Evolutionary conservation across 306 rosid genomes (phyloP).

Genomic region (Vicia sativa): DNA sequence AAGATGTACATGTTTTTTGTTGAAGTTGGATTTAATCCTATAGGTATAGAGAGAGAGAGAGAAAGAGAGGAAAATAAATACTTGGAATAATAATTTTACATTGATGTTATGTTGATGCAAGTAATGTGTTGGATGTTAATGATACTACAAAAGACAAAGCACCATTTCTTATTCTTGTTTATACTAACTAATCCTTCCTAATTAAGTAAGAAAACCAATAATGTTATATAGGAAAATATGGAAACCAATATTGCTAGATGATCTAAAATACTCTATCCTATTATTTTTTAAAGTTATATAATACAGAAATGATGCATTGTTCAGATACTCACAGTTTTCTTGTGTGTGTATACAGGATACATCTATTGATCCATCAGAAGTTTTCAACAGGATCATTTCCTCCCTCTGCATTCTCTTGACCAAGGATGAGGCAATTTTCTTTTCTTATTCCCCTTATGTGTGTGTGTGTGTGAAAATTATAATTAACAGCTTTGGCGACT

Average conservation of each 20-base stretch:
- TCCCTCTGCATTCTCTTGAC: conserved; percentile 80
- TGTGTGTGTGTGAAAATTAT: conserved; percentile 3
- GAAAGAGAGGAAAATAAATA: background rate
- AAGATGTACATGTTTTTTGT: conserved; percentile 37
- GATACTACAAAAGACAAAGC: background rate
- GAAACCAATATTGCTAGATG: background rate
- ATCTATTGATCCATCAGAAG: conserved; percentile 96
- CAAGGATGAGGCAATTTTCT: conserved; percentile 74
- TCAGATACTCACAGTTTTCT: conserved; percentile 6
- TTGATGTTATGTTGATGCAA: conserved; percentile 6
- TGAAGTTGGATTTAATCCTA: conserved; percentile 5
- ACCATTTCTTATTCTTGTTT: conserved; percentile 10
- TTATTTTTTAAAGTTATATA: background rate
- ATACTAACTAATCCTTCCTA: conserved; percentile 1
- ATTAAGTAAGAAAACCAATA: conserved; percentile 4
- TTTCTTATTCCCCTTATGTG: conserved; percentile 2
- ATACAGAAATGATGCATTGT: background rate
- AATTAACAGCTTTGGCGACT: conserved; percentile 13
- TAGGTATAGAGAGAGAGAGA: background rate
- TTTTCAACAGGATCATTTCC: conserved; percentile 89
- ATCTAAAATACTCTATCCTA: background rate
- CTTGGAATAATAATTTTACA: background rate
- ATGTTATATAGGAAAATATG: conserved; percentile 4
- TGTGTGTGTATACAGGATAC: conserved; percentile 69
- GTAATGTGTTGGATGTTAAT: conserved; percentile 1